A percentile compares a stretch with the other conserved stretches of the same genome.
Evolutionary conservation across 202 grass and related monocot genomes (phyloP).

Genomic region (Elaeis oleifera): DNA sequence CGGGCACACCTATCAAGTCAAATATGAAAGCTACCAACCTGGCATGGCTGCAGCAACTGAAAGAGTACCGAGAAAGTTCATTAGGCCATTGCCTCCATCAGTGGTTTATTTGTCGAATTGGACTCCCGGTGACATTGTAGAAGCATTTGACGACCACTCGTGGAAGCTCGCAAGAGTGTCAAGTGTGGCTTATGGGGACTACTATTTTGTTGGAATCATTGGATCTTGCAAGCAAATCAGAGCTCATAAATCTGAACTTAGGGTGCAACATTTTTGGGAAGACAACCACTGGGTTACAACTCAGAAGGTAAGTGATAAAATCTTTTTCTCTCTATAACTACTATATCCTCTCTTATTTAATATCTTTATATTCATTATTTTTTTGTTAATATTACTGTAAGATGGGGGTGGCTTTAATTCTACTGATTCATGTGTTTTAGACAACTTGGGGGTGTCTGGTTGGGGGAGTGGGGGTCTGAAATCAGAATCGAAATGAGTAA

Average conservation of each 20-base stretch:
- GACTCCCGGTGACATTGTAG: constrained; percentile 33
- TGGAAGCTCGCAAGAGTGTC: constrained; percentile 37
- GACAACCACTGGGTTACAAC: constrained; percentile 32
- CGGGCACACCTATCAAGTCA: constrained; percentile 45
- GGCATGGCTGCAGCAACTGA: not conserved
- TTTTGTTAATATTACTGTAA: not conserved
- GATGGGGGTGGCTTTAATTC: too few species aligned
- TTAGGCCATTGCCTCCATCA: constrained; percentile 39
- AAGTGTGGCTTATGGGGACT: not conserved
- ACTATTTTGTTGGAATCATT: constrained; percentile 28
- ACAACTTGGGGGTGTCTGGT: not conserved
- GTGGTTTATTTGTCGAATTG: constrained; percentile 19
- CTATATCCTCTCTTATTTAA: too few species aligned
- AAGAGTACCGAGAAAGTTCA: constrained; percentile 33
- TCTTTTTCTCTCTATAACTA: not conserved
- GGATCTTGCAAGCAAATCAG: constrained; percentile 22
- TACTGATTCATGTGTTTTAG: too few species aligned
- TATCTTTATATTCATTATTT: not conserved
- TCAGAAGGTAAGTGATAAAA: constrained; percentile 37
- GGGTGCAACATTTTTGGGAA: constrained; percentile 8
- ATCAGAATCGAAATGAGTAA: too few species aligned
- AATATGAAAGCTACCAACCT: constrained; percentile 19
- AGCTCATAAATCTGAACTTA: constrained; percentile 16
- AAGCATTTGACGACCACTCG: constrained; percentile 27
- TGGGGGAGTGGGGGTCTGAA: too few species aligned